A percentile compares a stretch with the other conserved stretches of the same genome.
Conservation (phyloP, 192 early-diverging fungal genomes). For the Borealophlyctis nickersoniae region DNA sequence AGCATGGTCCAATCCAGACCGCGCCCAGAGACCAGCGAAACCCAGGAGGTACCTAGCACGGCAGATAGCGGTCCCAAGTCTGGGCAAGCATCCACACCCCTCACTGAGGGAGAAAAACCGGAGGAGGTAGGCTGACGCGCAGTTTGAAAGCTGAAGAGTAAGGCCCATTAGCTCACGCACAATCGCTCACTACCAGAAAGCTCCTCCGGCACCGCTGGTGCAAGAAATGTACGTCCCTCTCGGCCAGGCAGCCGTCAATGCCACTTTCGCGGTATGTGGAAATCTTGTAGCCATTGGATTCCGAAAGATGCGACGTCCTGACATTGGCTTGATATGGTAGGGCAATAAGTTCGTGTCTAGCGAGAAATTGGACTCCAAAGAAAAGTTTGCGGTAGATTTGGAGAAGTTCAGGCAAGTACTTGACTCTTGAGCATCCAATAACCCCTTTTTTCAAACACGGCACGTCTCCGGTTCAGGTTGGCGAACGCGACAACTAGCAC, state of each 20-base stretch:
- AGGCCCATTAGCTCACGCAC: too few species aligned
- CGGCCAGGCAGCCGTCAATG: conserved; percentile 15
- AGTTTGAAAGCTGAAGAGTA: too few species aligned
- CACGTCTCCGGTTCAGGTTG: neutral
- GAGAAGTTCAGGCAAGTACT: conserved; percentile 13
- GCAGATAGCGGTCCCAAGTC: too few species aligned
- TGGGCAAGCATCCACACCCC: too few species aligned
- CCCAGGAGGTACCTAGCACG: too few species aligned
- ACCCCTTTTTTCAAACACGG: neutral
- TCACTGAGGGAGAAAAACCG: too few species aligned
- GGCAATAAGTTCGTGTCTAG: conserved; percentile 19
- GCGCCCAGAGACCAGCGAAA: too few species aligned
- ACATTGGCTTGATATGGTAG: neutral
- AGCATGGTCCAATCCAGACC: too few species aligned
- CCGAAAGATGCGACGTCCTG: too few species aligned
- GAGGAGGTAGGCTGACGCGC: too few species aligned
- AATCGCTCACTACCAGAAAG: conserved; percentile 1
- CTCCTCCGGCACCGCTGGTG: conserved; percentile 3
- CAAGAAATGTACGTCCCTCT: conserved; percentile 34
- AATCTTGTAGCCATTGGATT: neutral
- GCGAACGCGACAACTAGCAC: neutral
- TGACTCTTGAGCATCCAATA: neutral
- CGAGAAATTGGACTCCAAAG: conserved; percentile 1
- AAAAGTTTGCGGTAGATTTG: conserved; percentile 23
- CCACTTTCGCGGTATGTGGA: conserved; percentile 26